Evolutionary conservation across 2,329 filamentous ascomycete genomes (phyloP), one percentile per base, ranked within the genome.

Genomic region (Penicillium sp.): DNA sequence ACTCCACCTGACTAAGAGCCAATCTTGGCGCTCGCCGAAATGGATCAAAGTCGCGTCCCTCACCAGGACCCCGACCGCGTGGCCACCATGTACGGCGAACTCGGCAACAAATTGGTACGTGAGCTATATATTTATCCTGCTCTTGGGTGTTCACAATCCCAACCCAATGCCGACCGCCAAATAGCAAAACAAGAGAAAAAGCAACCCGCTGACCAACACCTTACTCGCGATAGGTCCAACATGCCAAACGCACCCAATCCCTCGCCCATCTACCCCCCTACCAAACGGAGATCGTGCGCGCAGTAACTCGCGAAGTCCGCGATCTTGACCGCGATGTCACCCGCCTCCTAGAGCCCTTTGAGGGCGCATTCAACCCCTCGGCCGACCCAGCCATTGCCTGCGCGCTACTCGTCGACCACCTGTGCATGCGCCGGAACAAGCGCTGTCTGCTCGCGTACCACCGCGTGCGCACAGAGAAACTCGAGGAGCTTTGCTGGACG

Each of bases 341-440:
- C 39, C 84, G 85, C 54, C 85, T 96, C 29, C 84, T 97, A 33
- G 88, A 90, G 56, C 90, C 91, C 0, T 94, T 93, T 72, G 85
- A 89, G 62, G 89, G 89, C 59, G 88, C 87, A 0, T 97, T 97
- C 79, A 88, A 96, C 66, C 93, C 92, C 0, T 84, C 87, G 16
- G 84, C 87, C 11, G 87, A 97, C 68, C 91, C 91, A 44, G 90
- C 90, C 10, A 88, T 88, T 33, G 92, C 93, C 3, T 96, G 91
- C 71, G 90, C 91, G 2, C 81, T 99, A 25, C 85, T 99, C 23
- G 92, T 97, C 60, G 90, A 97, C 72, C 93, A 99, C 72, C 80
- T 99, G 11, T 92, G 90, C 65, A 97, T 97, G 89, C 87, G 94
- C 48, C 85, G 94, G 54, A 96, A 99, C 75, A 99, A 99, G 75